phyloP scores from a whole-genome alignment of 2,329 filamentous ascomycete species.

The Clonostachys byssicola region DNA sequence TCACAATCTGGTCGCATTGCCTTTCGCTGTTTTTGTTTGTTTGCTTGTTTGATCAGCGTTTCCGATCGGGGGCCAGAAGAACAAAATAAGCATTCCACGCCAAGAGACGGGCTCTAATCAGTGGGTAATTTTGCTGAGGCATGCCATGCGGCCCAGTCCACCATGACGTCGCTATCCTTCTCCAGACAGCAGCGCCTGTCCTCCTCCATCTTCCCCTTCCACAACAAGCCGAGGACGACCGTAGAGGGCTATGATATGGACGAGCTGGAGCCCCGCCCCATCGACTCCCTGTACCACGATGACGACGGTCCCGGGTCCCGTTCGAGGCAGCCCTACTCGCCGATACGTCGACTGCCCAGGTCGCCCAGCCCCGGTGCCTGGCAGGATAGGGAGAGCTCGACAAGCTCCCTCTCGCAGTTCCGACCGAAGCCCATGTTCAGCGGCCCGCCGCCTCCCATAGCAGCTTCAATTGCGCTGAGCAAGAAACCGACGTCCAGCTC shows the following conservation, averaged over 20 bases:
- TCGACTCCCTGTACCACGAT: conserved; percentile 15
- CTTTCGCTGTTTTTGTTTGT: no score
- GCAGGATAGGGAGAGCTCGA: conserved; percentile 14
- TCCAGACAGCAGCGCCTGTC: no score
- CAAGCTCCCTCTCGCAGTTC: conserved; percentile 18
- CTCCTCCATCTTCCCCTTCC: background rate
- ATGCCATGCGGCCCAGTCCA: no score
- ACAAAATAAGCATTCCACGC: no score
- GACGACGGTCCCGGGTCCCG: conserved; percentile 1
- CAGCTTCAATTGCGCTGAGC: conserved; percentile 29
- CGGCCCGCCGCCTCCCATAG: conserved; percentile 48
- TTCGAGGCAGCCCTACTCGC: background rate
- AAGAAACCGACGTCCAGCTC: background rate
- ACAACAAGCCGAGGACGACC: conserved; percentile 2
- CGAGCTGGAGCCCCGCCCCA: conserved; percentile 28
- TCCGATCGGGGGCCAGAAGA: no score
- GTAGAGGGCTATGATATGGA: conserved; percentile 27
- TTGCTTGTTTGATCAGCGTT: no score
- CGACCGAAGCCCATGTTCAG: conserved; percentile 31
- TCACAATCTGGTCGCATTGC: no score
- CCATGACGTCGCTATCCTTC: no score
- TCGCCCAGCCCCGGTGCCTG: conserved; percentile 8
- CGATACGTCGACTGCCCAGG: background rate
- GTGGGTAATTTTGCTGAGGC: no score
- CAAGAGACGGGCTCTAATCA: no score